Base-by-base conservation (phyloP, 2,329 filamentous ascomycete species). In the Tolypocladium capitatum region DNA sequence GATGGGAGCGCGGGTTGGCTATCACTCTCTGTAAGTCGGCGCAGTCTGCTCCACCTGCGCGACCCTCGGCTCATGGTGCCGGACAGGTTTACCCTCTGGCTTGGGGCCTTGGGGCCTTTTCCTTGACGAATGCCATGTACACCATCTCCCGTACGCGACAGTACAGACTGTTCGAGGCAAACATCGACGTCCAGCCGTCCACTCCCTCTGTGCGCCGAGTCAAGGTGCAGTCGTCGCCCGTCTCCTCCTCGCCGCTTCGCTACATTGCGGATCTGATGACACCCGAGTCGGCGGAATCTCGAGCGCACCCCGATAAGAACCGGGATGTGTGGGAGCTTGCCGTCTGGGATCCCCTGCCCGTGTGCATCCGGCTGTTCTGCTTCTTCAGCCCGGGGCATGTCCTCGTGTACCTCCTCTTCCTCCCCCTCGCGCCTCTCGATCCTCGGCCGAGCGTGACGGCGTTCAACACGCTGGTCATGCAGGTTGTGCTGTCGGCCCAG, bases 281-380 rank as follows among this genome's bases (percentile, higher is more conserved):
- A 2, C 69, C 76, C 27, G 80, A 83, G 33, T 83, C 80, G 21
- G 86, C 89, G n/a, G 81, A 90, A 54, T 82, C 86, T 27, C 80
- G 89, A 60, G 84, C 88, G 28, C 86, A 96, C 65, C 87, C 91
- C 0, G 84, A 92, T 60, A 80, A 82, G 48, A 76, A 78, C 27
- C 78, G 83, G 11, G 90, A 98, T 64, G 92, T 98, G 10, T 98
- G 92, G 92, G 90, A 98, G 65, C 68, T 98, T 45, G 78, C 84
- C 2, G 76, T 97, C 7, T 98, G 92, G 92, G 90, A 97, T 62
- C 92, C 94, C 32, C 76, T 91, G 43, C 88, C 90, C 2, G 75
- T 94, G 33, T 88, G 81, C 42, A 68, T 97, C 46, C 80, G 83
- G 34, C 70, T 97, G 3, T 89, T 96, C 60, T 92, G 87, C 57